Percentiles rank a stretch among this genome's conserved stretches.
phyloP scores from a whole-genome alignment of 805 yeast species.

The Citeromyces nyonsensis region DNA sequence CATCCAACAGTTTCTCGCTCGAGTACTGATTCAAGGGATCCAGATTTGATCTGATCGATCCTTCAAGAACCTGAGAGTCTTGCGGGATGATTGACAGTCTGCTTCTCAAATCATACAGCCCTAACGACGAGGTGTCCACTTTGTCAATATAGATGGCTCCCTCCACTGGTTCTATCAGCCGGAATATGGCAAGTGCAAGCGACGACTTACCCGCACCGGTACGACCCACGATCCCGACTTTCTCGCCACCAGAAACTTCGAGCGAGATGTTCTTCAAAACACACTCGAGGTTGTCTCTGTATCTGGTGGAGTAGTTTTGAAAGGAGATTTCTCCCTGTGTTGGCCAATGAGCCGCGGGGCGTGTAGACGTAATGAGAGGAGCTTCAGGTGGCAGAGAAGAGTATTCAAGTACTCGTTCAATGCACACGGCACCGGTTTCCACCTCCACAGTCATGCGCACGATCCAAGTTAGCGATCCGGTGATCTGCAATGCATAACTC shows the following conservation, averaged over 20 bases:
- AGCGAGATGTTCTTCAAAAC: slow-evolving; percentile 58
- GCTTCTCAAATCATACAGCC: slow-evolving; percentile 65
- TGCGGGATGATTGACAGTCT: slow-evolving; percentile 81
- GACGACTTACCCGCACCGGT: slow-evolving; percentile 96
- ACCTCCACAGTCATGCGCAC: slow-evolving; percentile 98
- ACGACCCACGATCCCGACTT: slow-evolving; percentile 91
- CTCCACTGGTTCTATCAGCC: slow-evolving; percentile 65
- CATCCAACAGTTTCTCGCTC: slow-evolving; percentile 78
- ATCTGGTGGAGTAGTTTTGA: slow-evolving; percentile 65
- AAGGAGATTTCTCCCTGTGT: slow-evolving; percentile 49
- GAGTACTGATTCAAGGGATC: slow-evolving; percentile 61
- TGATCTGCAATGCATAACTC: slow-evolving; percentile 83
- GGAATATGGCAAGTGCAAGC: slow-evolving; percentile 66
- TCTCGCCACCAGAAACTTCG: slow-evolving; percentile 57
- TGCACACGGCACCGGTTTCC: slow-evolving; percentile 87
- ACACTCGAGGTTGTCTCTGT: slow-evolving; percentile 68
- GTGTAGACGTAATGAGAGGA: slow-evolving; percentile 27
- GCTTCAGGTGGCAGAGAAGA: slow-evolving; percentile 55
- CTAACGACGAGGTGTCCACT: slow-evolving; percentile 48
- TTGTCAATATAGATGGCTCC: slow-evolving; percentile 68
- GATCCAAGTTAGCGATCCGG: slow-evolving; percentile 92
- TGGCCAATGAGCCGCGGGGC: slow-evolving; percentile 70
- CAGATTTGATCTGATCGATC: slow-evolving; percentile 69
- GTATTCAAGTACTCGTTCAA: slow-evolving; percentile 54
- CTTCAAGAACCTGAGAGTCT: slow-evolving; percentile 86